Base-by-base conservation (phyloP, 2,329 filamentous ascomycete genomes). In the Periconia macrospinosa region DNA sequence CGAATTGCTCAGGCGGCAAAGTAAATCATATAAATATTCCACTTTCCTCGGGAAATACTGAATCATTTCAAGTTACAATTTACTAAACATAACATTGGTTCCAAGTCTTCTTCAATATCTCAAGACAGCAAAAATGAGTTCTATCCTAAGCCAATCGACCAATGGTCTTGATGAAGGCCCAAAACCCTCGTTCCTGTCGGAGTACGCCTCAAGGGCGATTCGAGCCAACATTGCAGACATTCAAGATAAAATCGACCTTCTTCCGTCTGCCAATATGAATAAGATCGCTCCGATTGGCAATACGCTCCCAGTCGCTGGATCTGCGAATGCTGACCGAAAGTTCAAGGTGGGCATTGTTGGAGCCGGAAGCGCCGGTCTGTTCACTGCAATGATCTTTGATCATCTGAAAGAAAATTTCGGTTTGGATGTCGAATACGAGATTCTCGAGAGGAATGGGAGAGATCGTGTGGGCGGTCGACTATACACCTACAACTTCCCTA, bases 291-390 rank as follows among this genome's bases (percentile, higher is more conserved):
- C 33, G 5, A 37, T 37, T n/a, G 33, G 11, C 33, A 37, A 37
- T n/a, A 37, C 33, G 5, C 11, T 37, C 33, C 33, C 33, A 14
- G 3, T n/a, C 33, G 33, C 33, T 3, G 33, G 5, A 37, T n/a
- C 33, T 10, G 15, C 33, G 15, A 37, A 13, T 13, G 15, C 23
- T 27, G 23, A 37, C 15, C 33, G 33, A 6, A 37, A 37, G 33
- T 43, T 43, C 17, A 43, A 43, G 17, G 20, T 43, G 17, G 43
- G 43, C 47, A 76, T 77, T 17, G 59, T 76, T 8, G 75, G 75
- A 14, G 72, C 69, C 10, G 75, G 75, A 11, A 57, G 64, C 7
- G 60, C 73, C 7, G 75, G 75, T 7, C 61, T 76, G 2, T 76
- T 67, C 53, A 69, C 67, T 18, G 73, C 68, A 18, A 23, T 18